These are phyloP conservation scores for Neoboletus subvelutipes DNA, from an alignment of 768 basidiomycete genomes.

Conservation along the genomic window DNA sequence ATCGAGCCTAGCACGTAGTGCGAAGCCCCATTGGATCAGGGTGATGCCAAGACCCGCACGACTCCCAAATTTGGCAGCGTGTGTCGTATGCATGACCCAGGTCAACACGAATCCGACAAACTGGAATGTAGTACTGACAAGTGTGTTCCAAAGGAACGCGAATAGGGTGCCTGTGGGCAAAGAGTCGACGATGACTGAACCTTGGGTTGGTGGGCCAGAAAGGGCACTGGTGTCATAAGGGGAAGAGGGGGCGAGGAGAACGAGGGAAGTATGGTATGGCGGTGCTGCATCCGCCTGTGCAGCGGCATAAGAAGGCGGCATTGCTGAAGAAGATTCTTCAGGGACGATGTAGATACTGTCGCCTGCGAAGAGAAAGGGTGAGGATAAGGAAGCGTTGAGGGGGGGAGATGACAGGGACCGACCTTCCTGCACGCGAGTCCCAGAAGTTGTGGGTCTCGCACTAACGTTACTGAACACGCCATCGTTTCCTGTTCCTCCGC, in stretches of 20 bases:
- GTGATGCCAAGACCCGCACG: conserved; percentile 95
- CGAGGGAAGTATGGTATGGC: conserved; percentile 95
- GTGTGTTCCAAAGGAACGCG: conserved; percentile 88
- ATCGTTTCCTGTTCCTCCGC: conserved; percentile 73
- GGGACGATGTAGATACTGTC: conserved; percentile 76
- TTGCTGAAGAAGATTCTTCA: conserved; percentile 79
- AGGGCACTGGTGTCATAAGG: conserved; percentile 43
- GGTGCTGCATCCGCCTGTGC: conserved; percentile 96
- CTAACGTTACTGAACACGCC: conserved; percentile 96
- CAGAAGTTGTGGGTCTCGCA: conserved; percentile 69
- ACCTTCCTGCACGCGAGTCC: conserved; percentile 60
- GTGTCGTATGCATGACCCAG: conserved; percentile 90
- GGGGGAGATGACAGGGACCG: background rate
- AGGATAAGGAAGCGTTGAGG: background rate
- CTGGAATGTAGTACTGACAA: conserved; percentile 96
- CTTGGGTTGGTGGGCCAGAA: conserved; percentile 36
- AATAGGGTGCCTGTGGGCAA: conserved; percentile 82
- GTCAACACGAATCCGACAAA: conserved; percentile 93
- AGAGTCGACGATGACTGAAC: conserved; percentile 88
- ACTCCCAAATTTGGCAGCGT: conserved; percentile 90
- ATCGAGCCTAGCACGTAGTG: conserved; percentile 58
- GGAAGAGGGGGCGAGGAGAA: conserved; percentile 69
- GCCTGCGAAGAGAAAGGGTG: conserved; percentile 39
- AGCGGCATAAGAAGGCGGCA: conserved; percentile 88
- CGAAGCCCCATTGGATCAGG: conserved; percentile 93